These are phyloP conservation scores for Penstemon newberryi DNA, from an alignment of 257 asterid species.

Conservation along the genomic window DNA sequence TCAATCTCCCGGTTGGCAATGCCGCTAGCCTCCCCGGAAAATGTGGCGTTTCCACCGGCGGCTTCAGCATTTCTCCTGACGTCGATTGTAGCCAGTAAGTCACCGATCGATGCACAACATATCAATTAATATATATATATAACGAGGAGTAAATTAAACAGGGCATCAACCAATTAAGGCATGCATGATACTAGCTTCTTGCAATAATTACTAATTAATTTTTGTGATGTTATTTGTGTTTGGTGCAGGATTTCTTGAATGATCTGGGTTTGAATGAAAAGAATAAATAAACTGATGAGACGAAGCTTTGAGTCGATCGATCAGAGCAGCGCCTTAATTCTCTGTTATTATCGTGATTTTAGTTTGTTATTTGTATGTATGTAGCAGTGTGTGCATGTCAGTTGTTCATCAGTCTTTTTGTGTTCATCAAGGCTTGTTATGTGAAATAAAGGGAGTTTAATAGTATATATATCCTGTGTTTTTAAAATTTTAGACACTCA, in stretches of 20 bases:
- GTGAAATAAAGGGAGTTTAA: conserved; percentile 24
- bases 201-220: too few relatives aligned
- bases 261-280: neutral
- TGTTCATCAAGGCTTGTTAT: neutral
- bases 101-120: neutral
- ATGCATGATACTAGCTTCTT: too few relatives aligned
- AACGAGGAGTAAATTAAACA: neutral
- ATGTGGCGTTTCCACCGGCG: conserved; percentile 47
- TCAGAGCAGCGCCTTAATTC: neutral
- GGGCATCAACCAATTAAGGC: too few relatives aligned
- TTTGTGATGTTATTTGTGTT: neutral
- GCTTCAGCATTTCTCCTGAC: conserved; percentile 34
- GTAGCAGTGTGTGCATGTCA: neutral
- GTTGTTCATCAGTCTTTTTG: conserved; percentile 3
- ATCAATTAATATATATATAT: neutral
- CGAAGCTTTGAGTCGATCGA: conserved; percentile 12
- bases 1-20: conserved; percentile 32
- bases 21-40: conserved; percentile 56
- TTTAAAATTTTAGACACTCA: neutral
- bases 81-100: conserved; percentile 56
- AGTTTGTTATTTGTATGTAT: neutral
- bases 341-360: neutral
- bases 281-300: conserved; percentile 29
- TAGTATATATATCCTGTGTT: neutral
- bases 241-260: conserved; percentile 44